Percentiles rank a stretch among this genome's conserved stretches.
phyloP scores from a whole-genome alignment of 495 filamentous ascomycete genomes.

The Xylaria cubensis region DNA sequence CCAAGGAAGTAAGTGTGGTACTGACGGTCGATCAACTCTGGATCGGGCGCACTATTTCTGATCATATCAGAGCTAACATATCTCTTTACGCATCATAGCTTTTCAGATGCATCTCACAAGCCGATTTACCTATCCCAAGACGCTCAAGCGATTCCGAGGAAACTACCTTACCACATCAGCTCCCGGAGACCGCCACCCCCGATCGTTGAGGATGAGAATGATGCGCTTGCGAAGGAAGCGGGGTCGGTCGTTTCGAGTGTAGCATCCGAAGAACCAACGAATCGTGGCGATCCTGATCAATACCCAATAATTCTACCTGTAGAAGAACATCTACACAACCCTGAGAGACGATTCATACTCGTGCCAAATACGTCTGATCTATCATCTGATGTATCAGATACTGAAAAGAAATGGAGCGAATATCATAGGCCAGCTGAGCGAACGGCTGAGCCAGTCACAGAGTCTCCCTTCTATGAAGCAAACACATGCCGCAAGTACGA shows the following conservation, averaged over 20 bases:
- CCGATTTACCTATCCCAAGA: conserved; percentile 21
- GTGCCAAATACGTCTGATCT: conserved; percentile 42
- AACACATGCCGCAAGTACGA: conserved; percentile 52
- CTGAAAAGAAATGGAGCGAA: conserved; percentile 21
- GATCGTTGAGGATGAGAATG: conserved; percentile 54
- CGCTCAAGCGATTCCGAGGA: conserved; percentile 20
- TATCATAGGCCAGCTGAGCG: conserved; percentile 34
- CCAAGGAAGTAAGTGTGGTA: conserved; percentile 43
- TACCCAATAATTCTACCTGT: conserved; percentile 48
- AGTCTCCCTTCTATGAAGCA: conserved; percentile 43
- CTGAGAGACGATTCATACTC: conserved; percentile 56
- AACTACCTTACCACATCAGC: conserved; percentile 12
- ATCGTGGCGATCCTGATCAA: conserved; percentile 53
- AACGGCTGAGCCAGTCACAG: conserved; percentile 24
- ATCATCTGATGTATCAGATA: conserved; percentile 29
- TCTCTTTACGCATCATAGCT: not conserved
- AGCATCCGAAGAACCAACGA: conserved; percentile 47
- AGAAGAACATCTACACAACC: conserved; percentile 47
- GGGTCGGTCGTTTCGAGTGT: conserved; percentile 35
- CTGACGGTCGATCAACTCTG: not conserved
- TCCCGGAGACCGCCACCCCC: conserved; percentile 47
- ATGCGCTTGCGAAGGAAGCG: conserved; percentile 53
- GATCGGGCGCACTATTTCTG: not conserved
- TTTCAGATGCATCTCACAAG: not conserved
- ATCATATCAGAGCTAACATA: conserved; percentile 13